A percentile compares a stretch with the other conserved stretches of the same genome.
Conservation (phyloP, 495 filamentous ascomycete species). For the Penicillium canescens region DNA sequence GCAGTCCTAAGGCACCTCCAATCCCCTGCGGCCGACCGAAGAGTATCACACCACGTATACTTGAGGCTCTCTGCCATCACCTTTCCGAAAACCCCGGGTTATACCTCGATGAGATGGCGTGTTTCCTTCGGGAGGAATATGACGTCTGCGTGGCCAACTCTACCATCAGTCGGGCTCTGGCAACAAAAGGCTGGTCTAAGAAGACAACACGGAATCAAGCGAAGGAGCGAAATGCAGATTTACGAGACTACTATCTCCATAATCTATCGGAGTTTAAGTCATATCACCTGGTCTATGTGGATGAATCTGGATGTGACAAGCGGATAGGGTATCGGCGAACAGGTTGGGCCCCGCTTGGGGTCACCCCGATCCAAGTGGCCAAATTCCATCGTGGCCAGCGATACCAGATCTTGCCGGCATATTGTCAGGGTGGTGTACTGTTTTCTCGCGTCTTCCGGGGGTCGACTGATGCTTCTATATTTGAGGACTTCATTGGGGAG, state of each 20-base stretch:
- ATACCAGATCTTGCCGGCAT: constrained; percentile 39
- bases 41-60: background rate
- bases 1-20: constrained; percentile 1
- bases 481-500: constrained; percentile 39
- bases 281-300: too few relatives aligned
- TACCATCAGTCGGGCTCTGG: constrained; percentile 6
- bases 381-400: constrained; percentile 27
- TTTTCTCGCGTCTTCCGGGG: constrained; percentile 31
- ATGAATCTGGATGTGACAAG: too few relatives aligned
- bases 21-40: background rate
- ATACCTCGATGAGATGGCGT: constrained; percentile 20
- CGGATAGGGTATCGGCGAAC: constrained; percentile 21
- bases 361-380: constrained; percentile 27
- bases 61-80: background rate
- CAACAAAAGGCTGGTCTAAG: constrained; percentile 9
- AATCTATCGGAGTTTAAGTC: constrained; percentile 31
- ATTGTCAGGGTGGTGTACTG: constrained; percentile 33
- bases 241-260: constrained; percentile 36
- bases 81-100: constrained; percentile 2
- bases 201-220: constrained; percentile 17
- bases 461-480: constrained; percentile 31
- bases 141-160: background rate
- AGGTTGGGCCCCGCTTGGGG: constrained; percentile 28
- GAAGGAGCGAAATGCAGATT: constrained; percentile 30
- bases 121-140: constrained; percentile 19